Evolutionary conservation across 306 rosid species (phyloP).

Genomic region (Ochetophila trinervis): DNA sequence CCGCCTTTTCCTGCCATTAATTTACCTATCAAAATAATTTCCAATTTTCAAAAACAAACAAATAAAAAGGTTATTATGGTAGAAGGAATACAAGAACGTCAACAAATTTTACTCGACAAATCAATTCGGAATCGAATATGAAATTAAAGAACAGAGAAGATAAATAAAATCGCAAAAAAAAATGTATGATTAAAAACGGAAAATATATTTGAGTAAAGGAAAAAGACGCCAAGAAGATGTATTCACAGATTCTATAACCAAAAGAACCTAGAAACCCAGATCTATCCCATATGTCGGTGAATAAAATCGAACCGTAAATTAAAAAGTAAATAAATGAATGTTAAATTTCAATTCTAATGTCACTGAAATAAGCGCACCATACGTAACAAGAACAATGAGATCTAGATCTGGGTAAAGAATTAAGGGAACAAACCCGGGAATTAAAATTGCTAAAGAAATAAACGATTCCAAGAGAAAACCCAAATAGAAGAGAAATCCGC

Average conservation of each 20-base stretch:
- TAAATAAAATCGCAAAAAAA: not conserved
- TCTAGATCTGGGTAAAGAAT: conserved; percentile 14
- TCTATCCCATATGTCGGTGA: not conserved
- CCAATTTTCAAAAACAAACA: not conserved
- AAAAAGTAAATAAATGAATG: too few species aligned
- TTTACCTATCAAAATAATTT: conserved; percentile 25
- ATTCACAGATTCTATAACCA: too few species aligned
- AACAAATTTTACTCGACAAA: too few species aligned
- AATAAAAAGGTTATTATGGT: too few species aligned
- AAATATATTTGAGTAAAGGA: too few species aligned
- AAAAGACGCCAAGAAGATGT: too few species aligned
- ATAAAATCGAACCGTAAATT: not conserved
- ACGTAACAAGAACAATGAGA: not conserved
- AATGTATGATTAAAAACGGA: too few species aligned
- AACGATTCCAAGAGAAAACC: not conserved
- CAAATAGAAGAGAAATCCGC: not conserved
- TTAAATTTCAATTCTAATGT: too few species aligned
- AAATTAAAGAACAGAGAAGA: not conserved
- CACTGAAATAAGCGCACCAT: too few species aligned
- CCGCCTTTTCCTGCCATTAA: conserved; percentile 97
- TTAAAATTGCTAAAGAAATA: not conserved
- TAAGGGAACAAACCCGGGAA: not conserved
- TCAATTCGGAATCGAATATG: too few species aligned
- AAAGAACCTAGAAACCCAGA: conserved; percentile 10
- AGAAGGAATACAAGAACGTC: too few species aligned